phyloP scores from a whole-genome alignment of 495 filamentous ascomycete genomes.

The Parmelia sp. region DNA sequence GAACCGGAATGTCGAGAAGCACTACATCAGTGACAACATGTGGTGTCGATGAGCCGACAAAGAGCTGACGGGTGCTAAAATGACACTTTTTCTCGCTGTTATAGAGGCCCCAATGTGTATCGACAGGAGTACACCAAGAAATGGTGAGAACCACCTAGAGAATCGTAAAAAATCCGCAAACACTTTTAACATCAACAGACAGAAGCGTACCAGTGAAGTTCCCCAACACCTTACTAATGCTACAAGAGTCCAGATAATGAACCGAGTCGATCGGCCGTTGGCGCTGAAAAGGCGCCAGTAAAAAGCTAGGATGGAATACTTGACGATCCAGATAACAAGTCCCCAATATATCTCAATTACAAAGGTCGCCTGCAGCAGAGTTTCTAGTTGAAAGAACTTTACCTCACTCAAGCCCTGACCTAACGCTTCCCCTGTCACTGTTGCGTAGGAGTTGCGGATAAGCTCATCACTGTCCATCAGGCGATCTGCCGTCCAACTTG shows the following conservation, averaged over 20 bases:
- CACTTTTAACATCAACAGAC: background rate
- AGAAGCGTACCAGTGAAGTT: conserved; percentile 3
- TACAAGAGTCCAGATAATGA: conserved; percentile 31
- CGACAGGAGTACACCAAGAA: conserved; percentile 32
- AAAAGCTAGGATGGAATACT: conserved; percentile 38
- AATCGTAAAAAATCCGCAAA: background rate
- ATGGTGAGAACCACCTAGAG: conserved; percentile 30
- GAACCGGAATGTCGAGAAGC: conserved; percentile 38
- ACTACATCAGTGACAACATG: conserved; percentile 34
- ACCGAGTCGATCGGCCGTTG: conserved; percentile 2
- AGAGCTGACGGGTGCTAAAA: conserved; percentile 24
- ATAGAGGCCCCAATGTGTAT: conserved; percentile 25
- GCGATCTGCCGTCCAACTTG: background rate
- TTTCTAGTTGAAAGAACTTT: no score
- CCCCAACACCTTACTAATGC: conserved; percentile 22
- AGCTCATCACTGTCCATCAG: background rate
- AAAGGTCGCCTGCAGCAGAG: background rate
- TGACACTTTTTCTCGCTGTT: no score
- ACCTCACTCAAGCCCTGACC: no score
- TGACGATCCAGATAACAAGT: conserved; percentile 29
- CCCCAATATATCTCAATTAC: conserved; percentile 24
- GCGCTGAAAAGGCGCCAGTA: conserved; percentile 37
- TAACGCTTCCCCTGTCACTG: conserved; percentile 9
- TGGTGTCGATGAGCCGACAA: conserved; percentile 23
- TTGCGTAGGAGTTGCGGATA: background rate